Evolutionary conservation across 225 moss, liverwort and hornwort species (phyloP), one percentile per base, ranked within the genome.

Genomic region (Polytrichum formosum): DNA sequence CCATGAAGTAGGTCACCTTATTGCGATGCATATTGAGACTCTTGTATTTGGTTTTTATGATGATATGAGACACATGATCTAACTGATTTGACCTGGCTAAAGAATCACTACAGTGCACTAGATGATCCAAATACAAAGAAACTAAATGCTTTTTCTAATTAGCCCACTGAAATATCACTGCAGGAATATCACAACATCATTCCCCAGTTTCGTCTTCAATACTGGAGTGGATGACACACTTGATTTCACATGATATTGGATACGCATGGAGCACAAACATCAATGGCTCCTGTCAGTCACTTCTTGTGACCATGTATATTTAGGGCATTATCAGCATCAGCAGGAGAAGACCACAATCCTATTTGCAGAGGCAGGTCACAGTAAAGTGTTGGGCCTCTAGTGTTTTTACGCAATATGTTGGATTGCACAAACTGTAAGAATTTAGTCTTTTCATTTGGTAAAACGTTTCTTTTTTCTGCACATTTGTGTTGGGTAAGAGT

Each of bases 181-280:
- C 78, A 78, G 81, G 63, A 68, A 79, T 64, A 69, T 81, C 31
- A 21, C 64, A 23, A 21, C 65, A 61, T 4, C 65, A n/a, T 78
- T 81, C 28, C 78, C 78, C 27, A 81, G 85, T 71, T 85, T 78
- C 64, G 65, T 65, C 2, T 66, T 65, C 18, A 54, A 67, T 17
- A 46, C 67, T 1, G 67, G 23, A 54, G 8, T 67, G 67, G 67
- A 67, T 17, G 67, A 67, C 25, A 22, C 53, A 26, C 5, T 46
- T 54, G 35, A 35, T 35, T 35, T 35, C 35, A 46, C 67, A 53
- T 26, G 17, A 54, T 26, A 25, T 61, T 62, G 22, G 26, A 13
- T 62, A 26, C 26, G 26, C 26, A 25, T 25, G 2, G 61, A 56
- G 56, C 7, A 21, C 20, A 56, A 31, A 56, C 56, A 35, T 35